A percentile compares a stretch with the other conserved stretches of the same genome.
phyloP scores from a whole-genome alignment of 768 basidiomycete genomes.

The Trametopsis cervina region DNA sequence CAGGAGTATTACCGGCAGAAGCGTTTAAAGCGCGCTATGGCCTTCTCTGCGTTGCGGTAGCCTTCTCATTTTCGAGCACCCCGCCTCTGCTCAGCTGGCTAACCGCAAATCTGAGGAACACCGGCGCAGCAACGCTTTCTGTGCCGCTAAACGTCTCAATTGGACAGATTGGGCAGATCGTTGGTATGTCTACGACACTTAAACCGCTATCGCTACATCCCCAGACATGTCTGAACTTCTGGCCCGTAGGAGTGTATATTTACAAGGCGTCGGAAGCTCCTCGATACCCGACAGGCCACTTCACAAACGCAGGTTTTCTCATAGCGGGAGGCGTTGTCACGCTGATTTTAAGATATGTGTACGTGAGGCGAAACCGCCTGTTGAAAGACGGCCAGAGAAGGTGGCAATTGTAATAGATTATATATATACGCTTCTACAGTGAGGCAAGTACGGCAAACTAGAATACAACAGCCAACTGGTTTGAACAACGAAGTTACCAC shows the following conservation, averaged over 20 bases:
- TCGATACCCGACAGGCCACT: constrained; percentile 30
- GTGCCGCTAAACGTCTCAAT: constrained; percentile 27
- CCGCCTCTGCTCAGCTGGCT: constrained; percentile 30
- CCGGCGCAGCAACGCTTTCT: constrained; percentile 25
- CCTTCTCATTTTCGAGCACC: constrained; percentile 28
- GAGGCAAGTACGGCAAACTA: too few species aligned
- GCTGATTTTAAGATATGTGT: constrained; percentile 10
- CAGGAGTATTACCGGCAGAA: background rate
- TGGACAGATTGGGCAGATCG: constrained; percentile 30
- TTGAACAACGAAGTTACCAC: background rate
- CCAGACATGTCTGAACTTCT: too few species aligned
- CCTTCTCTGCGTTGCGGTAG: constrained; percentile 24
- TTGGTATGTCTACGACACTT: constrained; percentile 16
- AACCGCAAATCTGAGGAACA: constrained; percentile 26
- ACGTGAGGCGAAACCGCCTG: constrained; percentile 13
- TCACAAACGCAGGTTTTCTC: constrained; percentile 26
- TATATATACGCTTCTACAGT: too few species aligned
- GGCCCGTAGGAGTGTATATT: constrained; percentile 20
- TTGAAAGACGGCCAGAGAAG: constrained; percentile 7
- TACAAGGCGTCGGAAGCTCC: constrained; percentile 24
- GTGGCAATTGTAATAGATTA: constrained; percentile 17
- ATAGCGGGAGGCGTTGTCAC: constrained; percentile 16
- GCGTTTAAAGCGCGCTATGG: constrained; percentile 26
- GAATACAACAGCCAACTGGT: background rate
- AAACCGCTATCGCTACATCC: background rate